Evolutionary conservation across 257 asterid genomes (phyloP), one percentile per base, ranked within the genome.

Genomic region (Nicotiana paniculata): DNA sequence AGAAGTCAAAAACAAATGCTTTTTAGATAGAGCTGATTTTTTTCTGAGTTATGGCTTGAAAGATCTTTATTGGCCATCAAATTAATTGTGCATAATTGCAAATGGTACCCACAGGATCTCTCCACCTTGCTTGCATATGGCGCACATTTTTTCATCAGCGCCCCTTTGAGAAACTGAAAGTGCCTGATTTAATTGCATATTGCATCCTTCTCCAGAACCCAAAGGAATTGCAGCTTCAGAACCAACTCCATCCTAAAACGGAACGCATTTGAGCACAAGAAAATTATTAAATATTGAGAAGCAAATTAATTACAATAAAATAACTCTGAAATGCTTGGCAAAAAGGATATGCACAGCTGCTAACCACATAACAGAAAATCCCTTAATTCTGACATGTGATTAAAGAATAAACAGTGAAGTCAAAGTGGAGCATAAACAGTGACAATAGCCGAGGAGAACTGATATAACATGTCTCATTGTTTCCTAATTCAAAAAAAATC

Each of bases 101-200:
- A 86, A 83, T 84, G 88, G 89, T 89, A 92, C 98, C 86, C 94
- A 93, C 98, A 88, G 86, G 90, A 89, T 91, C 87, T 93, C 87
- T 87, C 91, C 92, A 81, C 68, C 88, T 81, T 84, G 86, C 85
- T 79, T 86, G 97, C 98, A 90, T 67, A 85, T 79, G 83, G 82
- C 69, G 68, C 93, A 91, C 81, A 88, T 82, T 55, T 81, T 87
- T 84, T 81, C 85, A 7, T 24, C 54, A 24, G 77, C 82, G 80
- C 85, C 87, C 72, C 39, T 84, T 88, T 67, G 85, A 82, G 68
- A 54, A 84, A 86, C 86, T 85, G 86, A 84, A 77, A 24, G 84
- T n/a, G 77, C 51, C 87, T 85, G 83, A 53, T 55, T 81, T 81
- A 37, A 30, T 54, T 74, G 82, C 37, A 64, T 74, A 81, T 58